Evolutionary conservation across 1,284 basidiomycete species (phyloP).

Genomic region (Pseudozyma sp.): DNA sequence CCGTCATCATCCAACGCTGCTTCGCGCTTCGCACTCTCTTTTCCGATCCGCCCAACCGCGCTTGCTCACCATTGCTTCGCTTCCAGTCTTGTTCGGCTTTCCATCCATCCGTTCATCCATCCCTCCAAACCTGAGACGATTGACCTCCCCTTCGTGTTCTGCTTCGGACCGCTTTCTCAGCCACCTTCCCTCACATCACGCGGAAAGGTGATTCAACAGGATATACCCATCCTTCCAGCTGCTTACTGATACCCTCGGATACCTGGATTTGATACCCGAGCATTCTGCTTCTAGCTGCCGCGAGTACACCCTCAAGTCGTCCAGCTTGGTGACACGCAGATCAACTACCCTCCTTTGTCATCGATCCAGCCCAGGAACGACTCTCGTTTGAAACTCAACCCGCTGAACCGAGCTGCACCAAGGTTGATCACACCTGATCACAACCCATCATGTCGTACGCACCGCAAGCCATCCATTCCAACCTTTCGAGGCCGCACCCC

Average conservation of each 20-base stretch:
- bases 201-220: neutral
- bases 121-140: no score
- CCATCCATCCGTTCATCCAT: neutral
- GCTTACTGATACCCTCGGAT: constrained; percentile 2
- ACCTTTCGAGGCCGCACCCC: constrained; percentile 61
- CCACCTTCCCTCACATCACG: no score
- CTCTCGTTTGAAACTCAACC: no score
- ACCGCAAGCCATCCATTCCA: constrained; percentile 55
- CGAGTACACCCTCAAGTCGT: no score
- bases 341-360: no score
- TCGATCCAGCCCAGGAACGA: no score
- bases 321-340: no score
- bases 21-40: neutral
- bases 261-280: neutral
- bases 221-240: neutral
- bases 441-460: constrained; percentile 48
- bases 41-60: neutral
- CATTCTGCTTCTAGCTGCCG: neutral
- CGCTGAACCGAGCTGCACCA: neutral
- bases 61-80: constrained; percentile 14
- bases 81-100: neutral
- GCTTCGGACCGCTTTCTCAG: no score
- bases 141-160: no score
- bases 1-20: constrained; percentile 1
- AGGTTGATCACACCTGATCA: neutral